A percentile compares a stretch with the other conserved stretches of the same genome.
Evolutionary conservation across 768 basidiomycete species (phyloP).

Genomic region (Leccinum obscurum): DNA sequence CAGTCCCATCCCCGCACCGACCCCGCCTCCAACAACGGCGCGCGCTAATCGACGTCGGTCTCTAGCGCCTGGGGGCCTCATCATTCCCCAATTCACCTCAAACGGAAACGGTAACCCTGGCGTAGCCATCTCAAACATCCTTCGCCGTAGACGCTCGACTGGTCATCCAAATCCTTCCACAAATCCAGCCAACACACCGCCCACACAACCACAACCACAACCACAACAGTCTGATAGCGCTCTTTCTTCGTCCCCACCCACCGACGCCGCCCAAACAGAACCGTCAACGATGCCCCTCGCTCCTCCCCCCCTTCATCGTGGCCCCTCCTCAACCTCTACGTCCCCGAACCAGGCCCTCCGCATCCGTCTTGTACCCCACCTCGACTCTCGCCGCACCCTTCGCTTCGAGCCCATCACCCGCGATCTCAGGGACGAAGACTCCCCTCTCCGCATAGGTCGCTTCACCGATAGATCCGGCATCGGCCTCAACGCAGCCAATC

Average conservation of each 20-base stretch:
- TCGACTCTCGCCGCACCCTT: constrained; percentile 86
- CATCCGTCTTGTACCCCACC: constrained; percentile 92
- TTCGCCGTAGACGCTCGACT: constrained; percentile 65
- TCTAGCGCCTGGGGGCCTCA: constrained; percentile 38
- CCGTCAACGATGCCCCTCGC: constrained; percentile 20
- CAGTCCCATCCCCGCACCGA: constrained; percentile 37
- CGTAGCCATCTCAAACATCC: constrained; percentile 54
- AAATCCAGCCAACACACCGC: not conserved
- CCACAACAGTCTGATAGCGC: not conserved
- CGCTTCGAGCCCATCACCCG: constrained; percentile 91
- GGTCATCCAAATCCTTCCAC: constrained; percentile 43
- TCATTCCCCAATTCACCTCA: constrained; percentile 37
- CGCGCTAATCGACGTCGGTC: constrained; percentile 40
- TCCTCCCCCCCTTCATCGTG: constrained; percentile 22
- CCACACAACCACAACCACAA: not conserved
- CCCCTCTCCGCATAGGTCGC: constrained; percentile 83
- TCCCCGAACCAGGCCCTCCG: constrained; percentile 51
- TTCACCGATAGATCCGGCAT: constrained; percentile 87
- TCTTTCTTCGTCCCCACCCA: constrained; percentile 19
- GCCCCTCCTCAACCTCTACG: constrained; percentile 19
- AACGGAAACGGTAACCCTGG: constrained; percentile 23
- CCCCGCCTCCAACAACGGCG: constrained; percentile 2
- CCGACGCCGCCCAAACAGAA: constrained; percentile 1
- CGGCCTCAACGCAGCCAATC: constrained; percentile 63
- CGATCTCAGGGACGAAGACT: constrained; percentile 71